A percentile compares a stretch with the other conserved stretches of the same genome.
Conservation (phyloP, 192 early-diverging fungal species). For the Backusella psychrophila region DNA sequence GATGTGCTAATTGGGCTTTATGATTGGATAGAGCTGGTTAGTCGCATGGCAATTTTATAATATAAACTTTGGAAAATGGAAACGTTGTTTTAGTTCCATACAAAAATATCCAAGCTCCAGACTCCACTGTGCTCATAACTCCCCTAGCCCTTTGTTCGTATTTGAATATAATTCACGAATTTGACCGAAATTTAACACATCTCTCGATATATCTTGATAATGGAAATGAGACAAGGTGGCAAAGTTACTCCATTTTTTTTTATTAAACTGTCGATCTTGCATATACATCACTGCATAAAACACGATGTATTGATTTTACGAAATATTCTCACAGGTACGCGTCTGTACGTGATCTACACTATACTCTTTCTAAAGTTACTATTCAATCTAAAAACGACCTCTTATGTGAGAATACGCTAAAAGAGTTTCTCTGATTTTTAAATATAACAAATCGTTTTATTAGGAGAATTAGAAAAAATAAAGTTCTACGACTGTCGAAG, state of each 20-base stretch:
- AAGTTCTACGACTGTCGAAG: background rate
- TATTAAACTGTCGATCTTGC: background rate
- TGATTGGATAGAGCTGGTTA: no score
- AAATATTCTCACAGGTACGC: background rate
- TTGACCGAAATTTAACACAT: background rate
- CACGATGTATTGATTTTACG: background rate
- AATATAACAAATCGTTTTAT: background rate
- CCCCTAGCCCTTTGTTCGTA: background rate
- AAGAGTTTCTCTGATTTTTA: slow-evolving; percentile 2
- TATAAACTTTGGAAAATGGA: no score
- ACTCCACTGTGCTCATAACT: no score
- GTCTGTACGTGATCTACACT: background rate
- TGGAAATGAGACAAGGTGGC: background rate
- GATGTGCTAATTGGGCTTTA: no score
- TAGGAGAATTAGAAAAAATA: background rate
- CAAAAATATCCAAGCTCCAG: no score
- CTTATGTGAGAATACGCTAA: background rate
- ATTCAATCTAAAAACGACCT: background rate
- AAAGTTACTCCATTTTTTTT: background rate
- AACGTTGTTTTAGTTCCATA: no score
- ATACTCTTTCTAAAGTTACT: background rate
- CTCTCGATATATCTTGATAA: background rate
- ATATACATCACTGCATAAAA: background rate
- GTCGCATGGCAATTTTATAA: no score
- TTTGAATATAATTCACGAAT: background rate